Evolutionary conservation across 2,329 filamentous ascomycete species (phyloP), one percentile per base, ranked within the genome.

Genomic region (Cercospora zeae-maydis): DNA sequence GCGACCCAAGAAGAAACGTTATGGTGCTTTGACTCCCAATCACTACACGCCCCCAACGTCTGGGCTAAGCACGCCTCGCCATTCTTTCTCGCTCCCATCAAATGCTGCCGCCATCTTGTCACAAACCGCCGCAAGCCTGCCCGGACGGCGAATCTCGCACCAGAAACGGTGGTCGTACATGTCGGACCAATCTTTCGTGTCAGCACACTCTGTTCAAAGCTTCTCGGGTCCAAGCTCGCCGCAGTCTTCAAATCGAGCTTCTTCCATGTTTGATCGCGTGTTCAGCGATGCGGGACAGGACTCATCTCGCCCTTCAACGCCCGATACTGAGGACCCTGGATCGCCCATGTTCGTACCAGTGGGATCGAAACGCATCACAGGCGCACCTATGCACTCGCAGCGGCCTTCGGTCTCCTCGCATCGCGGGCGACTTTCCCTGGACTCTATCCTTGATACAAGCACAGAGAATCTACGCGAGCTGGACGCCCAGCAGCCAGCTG

Each of bases 211-310:
- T 6, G 76, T 89, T 62, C 82, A 85, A 1, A 77, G 85, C 1
- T 91, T 89, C 1, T 96, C 93, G 0, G 83, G 89, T 1, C 88
- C 92, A 1, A 92, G 88, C 69, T 97, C 93, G 3, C 93, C 95
- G 0, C 84, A 83, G 49, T 95, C 92, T 1, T 86, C 86, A 31
- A 76, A 79, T 66, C 86, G 88, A 16, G 84, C 84, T 56, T 91
- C 84, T 11, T 87, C 90, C 0, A 80, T 96, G 52, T 97, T 96
- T 71, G 93, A 97, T 74, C 84, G 86, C 33, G 78, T 84, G 10
- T 85, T 89, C 67, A 83, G 82, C 66, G 83, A 82, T 60, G 80
- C 78, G 51, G 80, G 75, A 5, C 79, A 81, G 16, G 88, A 91
- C 57, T 88, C 84, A 2, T 92, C 91, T 10, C 83, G 88, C 53